These are phyloP conservation scores for Ramaria sp. DNA, from an alignment of 768 basidiomycete species.

Conservation along the genomic window DNA sequence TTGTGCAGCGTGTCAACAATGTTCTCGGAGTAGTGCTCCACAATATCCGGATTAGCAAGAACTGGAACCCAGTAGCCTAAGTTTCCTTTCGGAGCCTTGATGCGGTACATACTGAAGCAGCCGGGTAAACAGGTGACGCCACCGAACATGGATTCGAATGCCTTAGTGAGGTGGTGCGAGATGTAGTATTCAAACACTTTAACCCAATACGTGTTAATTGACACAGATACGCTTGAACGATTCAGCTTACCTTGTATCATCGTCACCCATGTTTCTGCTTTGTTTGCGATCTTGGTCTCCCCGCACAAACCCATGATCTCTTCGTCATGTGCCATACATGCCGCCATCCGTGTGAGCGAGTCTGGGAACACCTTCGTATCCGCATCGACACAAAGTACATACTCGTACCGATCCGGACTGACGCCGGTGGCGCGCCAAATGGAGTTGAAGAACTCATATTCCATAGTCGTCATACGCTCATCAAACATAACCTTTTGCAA, in stretches of 20 bases:
- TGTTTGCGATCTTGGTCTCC: constrained; percentile 99
- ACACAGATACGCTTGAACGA: neutral
- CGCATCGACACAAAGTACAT: constrained; percentile 92
- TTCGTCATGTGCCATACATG: constrained; percentile 92
- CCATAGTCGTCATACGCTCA: constrained; percentile 98
- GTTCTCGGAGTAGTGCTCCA: constrained; percentile 98
- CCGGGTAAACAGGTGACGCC: constrained; percentile 99
- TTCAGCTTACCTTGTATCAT: constrained; percentile 90
- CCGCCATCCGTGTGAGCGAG: constrained; percentile 89
- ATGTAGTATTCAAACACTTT: constrained; percentile 99
- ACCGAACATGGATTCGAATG: constrained; percentile 99
- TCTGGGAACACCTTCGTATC: constrained; percentile 99
- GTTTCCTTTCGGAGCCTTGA: constrained; percentile 97
- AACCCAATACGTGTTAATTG: neutral
- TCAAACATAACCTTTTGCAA: constrained; percentile 99
- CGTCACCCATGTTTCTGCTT: constrained; percentile 95
- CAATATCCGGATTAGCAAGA: constrained; percentile 95
- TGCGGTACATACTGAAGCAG: constrained; percentile 99
- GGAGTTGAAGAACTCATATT: constrained; percentile 99
- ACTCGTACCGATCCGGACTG: constrained; percentile 90
- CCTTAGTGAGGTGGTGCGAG: constrained; percentile 97
- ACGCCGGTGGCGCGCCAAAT: constrained; percentile 94
- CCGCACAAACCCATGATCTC: constrained; percentile 99
- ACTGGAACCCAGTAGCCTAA: constrained; percentile 98
- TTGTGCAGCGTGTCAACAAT: constrained; percentile 98